phyloP scores from a whole-genome alignment of 805 yeast genomes.

The Sugiyamaella valdiviana region DNA sequence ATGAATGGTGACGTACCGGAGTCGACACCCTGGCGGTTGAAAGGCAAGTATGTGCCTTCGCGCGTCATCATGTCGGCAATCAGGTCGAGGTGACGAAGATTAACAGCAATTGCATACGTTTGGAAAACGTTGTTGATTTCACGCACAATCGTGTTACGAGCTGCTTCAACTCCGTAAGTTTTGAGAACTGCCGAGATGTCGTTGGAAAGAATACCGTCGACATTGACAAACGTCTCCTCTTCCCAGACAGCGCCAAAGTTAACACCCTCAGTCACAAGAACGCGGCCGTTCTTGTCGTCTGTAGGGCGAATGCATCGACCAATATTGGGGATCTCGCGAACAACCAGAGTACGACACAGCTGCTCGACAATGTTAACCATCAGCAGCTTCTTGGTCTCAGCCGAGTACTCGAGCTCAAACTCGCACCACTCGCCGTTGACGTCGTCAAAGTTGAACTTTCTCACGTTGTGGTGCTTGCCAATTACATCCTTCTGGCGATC shows the following conservation, averaged over 20 bases:
- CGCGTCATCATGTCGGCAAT: conserved; percentile 99
- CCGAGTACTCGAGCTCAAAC: conserved; percentile 74
- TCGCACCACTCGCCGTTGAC: conserved; percentile 86
- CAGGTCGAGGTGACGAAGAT: conserved; percentile 88
- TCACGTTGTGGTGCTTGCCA: conserved; percentile 63
- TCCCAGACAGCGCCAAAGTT: conserved; percentile 98
- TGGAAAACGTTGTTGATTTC: conserved; percentile 95
- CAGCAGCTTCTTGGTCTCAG: conserved; percentile 83
- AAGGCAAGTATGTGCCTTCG: conserved; percentile 94
- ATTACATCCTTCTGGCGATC: conserved; percentile 83
- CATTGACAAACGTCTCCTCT: conserved; percentile 86
- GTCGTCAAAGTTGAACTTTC: conserved; percentile 86
- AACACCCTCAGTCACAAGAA: conserved; percentile 93
- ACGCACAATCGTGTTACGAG: conserved; percentile 92
- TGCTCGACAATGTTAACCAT: conserved; percentile 97
- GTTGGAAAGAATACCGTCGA: conserved; percentile 83
- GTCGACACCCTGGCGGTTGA: conserved; percentile 97
- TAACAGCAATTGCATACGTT: conserved; percentile 90
- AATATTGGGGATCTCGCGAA: conserved; percentile 82
- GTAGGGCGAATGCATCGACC: conserved; percentile 88
- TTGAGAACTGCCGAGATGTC: conserved; percentile 85
- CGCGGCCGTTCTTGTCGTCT: conserved; percentile 54
- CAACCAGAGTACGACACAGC: conserved; percentile 82
- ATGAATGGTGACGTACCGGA: conserved; percentile 90
- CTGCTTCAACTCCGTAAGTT: conserved; percentile 98